These are phyloP conservation scores for Pseudovirgaria hyperparasitica DNA, from an alignment of 2,329 filamentous ascomycete genomes.

Conservation along the genomic window DNA sequence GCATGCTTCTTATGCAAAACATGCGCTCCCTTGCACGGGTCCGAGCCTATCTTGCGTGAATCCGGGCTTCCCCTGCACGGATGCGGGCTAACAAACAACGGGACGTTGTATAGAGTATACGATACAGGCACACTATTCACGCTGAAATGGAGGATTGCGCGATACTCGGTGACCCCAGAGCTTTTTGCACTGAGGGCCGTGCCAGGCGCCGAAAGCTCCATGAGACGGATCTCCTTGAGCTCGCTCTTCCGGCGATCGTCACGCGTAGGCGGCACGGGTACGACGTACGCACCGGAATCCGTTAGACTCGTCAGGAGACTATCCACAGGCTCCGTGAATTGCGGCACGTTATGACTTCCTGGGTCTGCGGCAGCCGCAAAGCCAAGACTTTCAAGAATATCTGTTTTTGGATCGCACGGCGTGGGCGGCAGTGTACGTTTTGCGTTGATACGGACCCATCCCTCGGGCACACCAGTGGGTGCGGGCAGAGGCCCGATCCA, in stretches of 20 bases:
- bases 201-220: neutral
- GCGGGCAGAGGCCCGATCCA: conserved; percentile 9
- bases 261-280: neutral
- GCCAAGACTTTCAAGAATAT: neutral
- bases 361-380: neutral
- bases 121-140: conserved; percentile 3
- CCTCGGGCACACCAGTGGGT: too few species aligned
- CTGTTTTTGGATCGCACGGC: neutral
- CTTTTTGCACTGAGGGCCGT: conserved; percentile 1
- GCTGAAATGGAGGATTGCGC: conserved; percentile 5
- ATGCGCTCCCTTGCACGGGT: conserved; percentile 1
- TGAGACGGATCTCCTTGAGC: conserved; percentile 2
- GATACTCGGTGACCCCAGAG: conserved; percentile 3
- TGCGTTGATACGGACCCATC: too few species aligned
- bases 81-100: conserved; percentile 6
- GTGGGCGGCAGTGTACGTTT: neutral
- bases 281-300: conserved; percentile 3
- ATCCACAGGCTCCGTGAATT: too few species aligned
- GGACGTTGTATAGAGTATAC: conserved; percentile 7
- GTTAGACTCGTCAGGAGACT: too few species aligned
- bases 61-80: too few species aligned
- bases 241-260: conserved; percentile 1
- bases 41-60: too few species aligned
- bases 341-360: neutral
- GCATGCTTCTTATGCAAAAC: conserved; percentile 3